Percentiles rank a stretch among this genome's conserved stretches.
Evolutionary conservation across 805 yeast genomes (phyloP).

Genomic region (Monosporozyma servazzii): DNA sequence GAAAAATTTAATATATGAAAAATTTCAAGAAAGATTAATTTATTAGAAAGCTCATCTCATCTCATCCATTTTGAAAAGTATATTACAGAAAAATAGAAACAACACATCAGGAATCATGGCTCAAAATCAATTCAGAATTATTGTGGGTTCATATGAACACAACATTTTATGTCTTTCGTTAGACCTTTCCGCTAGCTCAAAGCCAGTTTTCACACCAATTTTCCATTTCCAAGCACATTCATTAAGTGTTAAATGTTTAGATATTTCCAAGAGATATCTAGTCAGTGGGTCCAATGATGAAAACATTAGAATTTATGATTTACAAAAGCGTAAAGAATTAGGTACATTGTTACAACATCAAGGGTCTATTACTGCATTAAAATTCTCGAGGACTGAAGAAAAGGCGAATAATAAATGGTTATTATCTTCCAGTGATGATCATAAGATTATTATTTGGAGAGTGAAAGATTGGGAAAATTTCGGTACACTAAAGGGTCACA

Average conservation of each 20-base stretch:
- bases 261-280: conserved; percentile 70
- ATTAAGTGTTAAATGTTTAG: conserved; percentile 76
- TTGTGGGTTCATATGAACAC: conserved; percentile 95
- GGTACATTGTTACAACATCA: conserved; percentile 85
- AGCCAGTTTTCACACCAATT: conserved; percentile 78
- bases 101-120: conserved; percentile 8
- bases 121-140: conserved; percentile 53
- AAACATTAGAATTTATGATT: conserved; percentile 86
- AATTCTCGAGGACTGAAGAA: conserved; percentile 49
- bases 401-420: conserved; percentile 55
- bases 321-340: conserved; percentile 86
- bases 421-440: conserved; percentile 83
- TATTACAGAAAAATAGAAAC: not conserved
- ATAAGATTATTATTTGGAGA: conserved; percentile 85
- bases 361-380: conserved; percentile 75
- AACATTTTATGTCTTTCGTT: conserved; percentile 76
- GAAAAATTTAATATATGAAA: not conserved
- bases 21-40: not conserved
- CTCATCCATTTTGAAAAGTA: too few relatives aligned
- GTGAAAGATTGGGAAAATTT: conserved; percentile 94
- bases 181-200: conserved; percentile 36
- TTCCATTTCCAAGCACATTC: conserved; percentile 96
- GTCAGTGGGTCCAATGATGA: conserved; percentile 96
- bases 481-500: conserved; percentile 83
- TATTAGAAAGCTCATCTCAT: not conserved